A percentile compares a stretch with the other conserved stretches of the same genome.
These are phyloP conservation scores for Calonectria honghensis DNA, from an alignment of 2,329 filamentous ascomycete genomes.

Conservation along the genomic window DNA sequence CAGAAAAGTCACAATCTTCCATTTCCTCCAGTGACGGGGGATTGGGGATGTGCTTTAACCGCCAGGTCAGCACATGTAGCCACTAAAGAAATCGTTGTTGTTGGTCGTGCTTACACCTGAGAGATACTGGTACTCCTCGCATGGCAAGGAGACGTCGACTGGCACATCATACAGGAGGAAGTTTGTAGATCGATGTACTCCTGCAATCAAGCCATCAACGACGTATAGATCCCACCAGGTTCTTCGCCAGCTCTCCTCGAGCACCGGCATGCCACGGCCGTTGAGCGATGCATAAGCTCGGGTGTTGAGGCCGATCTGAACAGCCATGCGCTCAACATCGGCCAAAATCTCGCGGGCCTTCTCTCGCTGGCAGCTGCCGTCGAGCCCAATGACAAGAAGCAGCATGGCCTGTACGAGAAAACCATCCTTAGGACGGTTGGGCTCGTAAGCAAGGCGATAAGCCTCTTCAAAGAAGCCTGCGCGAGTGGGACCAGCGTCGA, in stretches of 20 bases:
- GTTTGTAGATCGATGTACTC: slow-evolving; percentile 83
- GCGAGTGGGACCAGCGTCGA: slow-evolving; percentile 68
- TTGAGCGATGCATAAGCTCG: slow-evolving; percentile 79
- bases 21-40: slow-evolving; percentile 83
- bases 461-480: slow-evolving; percentile 76
- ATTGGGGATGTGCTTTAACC: slow-evolving; percentile 71
- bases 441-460: slow-evolving; percentile 69
- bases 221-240: slow-evolving; percentile 94
- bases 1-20: slow-evolving; percentile 83
- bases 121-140: slow-evolving; percentile 85
- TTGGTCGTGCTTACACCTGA: slow-evolving; percentile 68
- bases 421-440: slow-evolving; percentile 69
- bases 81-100: slow-evolving; percentile 1
- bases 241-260: slow-evolving; percentile 89
- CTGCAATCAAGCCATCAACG: slow-evolving; percentile 89
- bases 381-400: slow-evolving; percentile 84
- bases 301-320: slow-evolving; percentile 85
- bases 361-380: slow-evolving; percentile 83
- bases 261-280: slow-evolving; percentile 77
- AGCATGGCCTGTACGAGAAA: slow-evolving; percentile 86
- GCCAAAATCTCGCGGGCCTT: slow-evolving; percentile 80
- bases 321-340: slow-evolving; percentile 81
- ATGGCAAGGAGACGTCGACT: slow-evolving; percentile 84
- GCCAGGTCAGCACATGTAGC: slow-evolving; percentile 39
- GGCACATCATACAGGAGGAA: slow-evolving; percentile 81